Evolutionary conservation across 1,139 yeast genomes (phyloP).

Genomic region (Martiniozyma asiatica): DNA sequence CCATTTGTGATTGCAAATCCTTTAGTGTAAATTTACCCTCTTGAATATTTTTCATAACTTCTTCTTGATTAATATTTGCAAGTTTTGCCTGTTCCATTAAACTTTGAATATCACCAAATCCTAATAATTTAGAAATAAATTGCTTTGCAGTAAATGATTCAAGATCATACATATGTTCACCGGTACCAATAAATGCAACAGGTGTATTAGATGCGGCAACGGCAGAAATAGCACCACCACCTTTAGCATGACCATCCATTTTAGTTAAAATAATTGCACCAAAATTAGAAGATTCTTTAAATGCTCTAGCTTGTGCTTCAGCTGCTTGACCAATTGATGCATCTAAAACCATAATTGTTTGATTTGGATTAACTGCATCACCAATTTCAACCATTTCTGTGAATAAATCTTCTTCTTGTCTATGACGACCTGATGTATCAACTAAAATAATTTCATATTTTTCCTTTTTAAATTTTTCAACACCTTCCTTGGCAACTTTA

Average conservation of each 20-base stretch:
- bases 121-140: conserved; percentile 78
- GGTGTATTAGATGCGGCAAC: conserved; percentile 97
- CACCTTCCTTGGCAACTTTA: conserved; percentile 84
- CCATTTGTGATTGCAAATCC: conserved; percentile 92
- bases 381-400: conserved; percentile 92
- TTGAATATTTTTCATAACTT: conserved; percentile 84
- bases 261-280: conserved; percentile 94
- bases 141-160: conserved; percentile 87
- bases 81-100: conserved; percentile 89
- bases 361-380: conserved; percentile 76
- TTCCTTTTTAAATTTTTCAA: conserved; percentile 79
- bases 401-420: conserved; percentile 85
- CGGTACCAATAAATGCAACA: conserved; percentile 94
- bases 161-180: conserved; percentile 90
- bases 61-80: conserved; percentile 80
- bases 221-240: conserved; percentile 99
- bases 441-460: conserved; percentile 89
- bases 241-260: conserved; percentile 98
- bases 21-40: conserved; percentile 89
- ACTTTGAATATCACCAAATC: conserved; percentile 92
- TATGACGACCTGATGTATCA: conserved; percentile 96
- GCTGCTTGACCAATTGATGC: conserved; percentile 99
- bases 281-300: conserved; percentile 83
- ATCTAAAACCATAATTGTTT: conserved; percentile 94
- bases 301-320: conserved; percentile 86